Percentiles rank a stretch among this genome's conserved stretches.
Evolutionary conservation across 345 rosid genomes (phyloP).

Genomic region (Xanthoceras sorbifolium): DNA sequence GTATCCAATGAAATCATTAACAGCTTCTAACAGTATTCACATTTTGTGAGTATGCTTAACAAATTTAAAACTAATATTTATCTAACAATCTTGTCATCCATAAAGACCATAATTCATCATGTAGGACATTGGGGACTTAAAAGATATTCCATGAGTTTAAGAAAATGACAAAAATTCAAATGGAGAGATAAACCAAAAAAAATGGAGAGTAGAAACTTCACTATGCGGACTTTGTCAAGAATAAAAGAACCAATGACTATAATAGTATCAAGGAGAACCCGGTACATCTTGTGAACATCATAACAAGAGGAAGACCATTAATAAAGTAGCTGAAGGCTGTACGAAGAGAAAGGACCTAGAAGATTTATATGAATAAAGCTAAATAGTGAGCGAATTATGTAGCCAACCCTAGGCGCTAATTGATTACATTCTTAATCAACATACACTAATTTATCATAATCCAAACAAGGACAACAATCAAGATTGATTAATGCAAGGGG

Average conservation of each 20-base stretch:
- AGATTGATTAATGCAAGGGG: neutral
- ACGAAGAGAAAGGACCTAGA: neutral
- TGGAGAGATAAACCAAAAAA: too few species aligned
- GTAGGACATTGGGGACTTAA: neutral
- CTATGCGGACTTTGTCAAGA: neutral
- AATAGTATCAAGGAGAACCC: neutral
- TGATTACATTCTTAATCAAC: neutral
- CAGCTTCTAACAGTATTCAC: neutral
- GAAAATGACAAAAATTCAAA: neutral
- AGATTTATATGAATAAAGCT: neutral
- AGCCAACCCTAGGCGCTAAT: neutral
- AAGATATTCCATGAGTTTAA: neutral
- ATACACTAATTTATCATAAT: neutral
- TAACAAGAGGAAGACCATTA: neutral
- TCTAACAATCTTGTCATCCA: neutral
- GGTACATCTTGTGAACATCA: neutral
- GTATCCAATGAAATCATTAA: neutral
- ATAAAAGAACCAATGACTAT: neutral
- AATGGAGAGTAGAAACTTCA: constrained; percentile 7
- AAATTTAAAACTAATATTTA: neutral
- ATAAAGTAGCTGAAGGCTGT: neutral
- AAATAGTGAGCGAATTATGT: neutral
- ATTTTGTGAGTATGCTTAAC: neutral
- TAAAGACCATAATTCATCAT: neutral
- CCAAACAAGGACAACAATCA: neutral